Conservation (phyloP, 2,329 filamentous ascomycete species). For the Phoma sp. region DNA sequence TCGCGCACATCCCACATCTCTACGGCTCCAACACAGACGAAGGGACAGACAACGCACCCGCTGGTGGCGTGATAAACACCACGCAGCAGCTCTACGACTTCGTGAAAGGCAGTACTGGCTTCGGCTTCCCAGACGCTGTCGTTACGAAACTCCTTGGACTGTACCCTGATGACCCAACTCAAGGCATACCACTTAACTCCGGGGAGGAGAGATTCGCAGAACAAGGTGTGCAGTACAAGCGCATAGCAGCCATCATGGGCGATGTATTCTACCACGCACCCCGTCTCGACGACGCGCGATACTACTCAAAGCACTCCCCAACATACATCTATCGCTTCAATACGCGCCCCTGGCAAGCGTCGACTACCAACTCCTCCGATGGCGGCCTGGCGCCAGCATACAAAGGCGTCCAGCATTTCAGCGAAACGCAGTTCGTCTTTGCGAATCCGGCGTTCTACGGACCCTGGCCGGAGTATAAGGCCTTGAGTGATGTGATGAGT, state of each 20-base stretch:
- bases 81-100: conserved; percentile 56
- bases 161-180: conserved; percentile 45
- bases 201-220: conserved; percentile 41
- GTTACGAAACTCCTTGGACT: conserved; percentile 42
- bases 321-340: conserved; percentile 71
- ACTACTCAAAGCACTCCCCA: conserved; percentile 57
- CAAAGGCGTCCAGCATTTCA: conserved; percentile 63
- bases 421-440: conserved; percentile 58
- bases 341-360: conserved; percentile 42
- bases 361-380: conserved; percentile 40
- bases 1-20: conserved; percentile 70
- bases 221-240: conserved; percentile 59
- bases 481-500: conserved; percentile 55
- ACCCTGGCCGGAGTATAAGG: conserved; percentile 50
- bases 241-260: conserved; percentile 60
- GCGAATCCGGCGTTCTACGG: conserved; percentile 51
- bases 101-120: conserved; percentile 45
- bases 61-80: conserved; percentile 63
- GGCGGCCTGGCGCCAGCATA: conserved; percentile 54
- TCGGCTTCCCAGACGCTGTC: conserved; percentile 39
- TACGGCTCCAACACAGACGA: conserved; percentile 72
- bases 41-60: conserved; percentile 64
- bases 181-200: conserved; percentile 45
- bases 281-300: conserved; percentile 53
- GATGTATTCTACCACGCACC: conserved; percentile 65